These are phyloP conservation scores for Phytophthora cryptogea DNA, from an alignment of 352 stramenopile genomes.

Conservation along the genomic window DNA sequence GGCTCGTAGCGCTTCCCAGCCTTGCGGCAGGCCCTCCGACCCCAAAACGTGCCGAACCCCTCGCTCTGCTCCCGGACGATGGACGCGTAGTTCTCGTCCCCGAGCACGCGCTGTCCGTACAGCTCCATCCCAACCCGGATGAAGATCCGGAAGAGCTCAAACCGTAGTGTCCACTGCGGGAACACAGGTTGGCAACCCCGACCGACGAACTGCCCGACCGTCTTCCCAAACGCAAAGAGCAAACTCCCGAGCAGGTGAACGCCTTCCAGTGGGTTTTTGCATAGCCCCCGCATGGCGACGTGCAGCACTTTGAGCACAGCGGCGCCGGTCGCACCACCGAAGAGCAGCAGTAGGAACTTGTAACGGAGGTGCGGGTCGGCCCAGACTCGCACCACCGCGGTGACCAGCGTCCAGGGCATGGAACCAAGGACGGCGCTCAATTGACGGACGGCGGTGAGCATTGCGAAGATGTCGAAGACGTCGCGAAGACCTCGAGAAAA, in stretches of 20 bases:
- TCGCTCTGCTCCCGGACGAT: conserved; percentile 37
- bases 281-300: conserved; percentile 28
- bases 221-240: conserved; percentile 26
- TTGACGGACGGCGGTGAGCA: conserved; percentile 17
- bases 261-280: conserved; percentile 33
- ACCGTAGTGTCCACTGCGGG: conserved; percentile 48
- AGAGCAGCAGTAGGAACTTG: conserved; percentile 19
- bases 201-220: conserved; percentile 18
- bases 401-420: conserved; percentile 15
- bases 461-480: conserved; percentile 4
- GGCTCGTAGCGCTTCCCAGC: conserved; percentile 21
- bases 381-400: conserved; percentile 19
- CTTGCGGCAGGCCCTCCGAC: conserved; percentile 21
- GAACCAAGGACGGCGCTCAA: conserved; percentile 12
- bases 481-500: conserved; percentile 15
- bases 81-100: conserved; percentile 32
- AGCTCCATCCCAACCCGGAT: conserved; percentile 29
- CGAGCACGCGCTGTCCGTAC: conserved; percentile 30
- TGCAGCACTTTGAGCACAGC: conserved; percentile 30
- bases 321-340: conserved; percentile 13
- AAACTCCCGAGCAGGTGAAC: conserved; percentile 26
- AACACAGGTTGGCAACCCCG: conserved; percentile 39
- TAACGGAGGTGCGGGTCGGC: conserved; percentile 18
- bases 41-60: conserved; percentile 32
- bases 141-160: conserved; percentile 40